A percentile compares a stretch with the other conserved stretches of the same genome.
Evolutionary conservation across 495 filamentous ascomycete genomes (phyloP).

Genomic region (Daldinia concentrica): DNA sequence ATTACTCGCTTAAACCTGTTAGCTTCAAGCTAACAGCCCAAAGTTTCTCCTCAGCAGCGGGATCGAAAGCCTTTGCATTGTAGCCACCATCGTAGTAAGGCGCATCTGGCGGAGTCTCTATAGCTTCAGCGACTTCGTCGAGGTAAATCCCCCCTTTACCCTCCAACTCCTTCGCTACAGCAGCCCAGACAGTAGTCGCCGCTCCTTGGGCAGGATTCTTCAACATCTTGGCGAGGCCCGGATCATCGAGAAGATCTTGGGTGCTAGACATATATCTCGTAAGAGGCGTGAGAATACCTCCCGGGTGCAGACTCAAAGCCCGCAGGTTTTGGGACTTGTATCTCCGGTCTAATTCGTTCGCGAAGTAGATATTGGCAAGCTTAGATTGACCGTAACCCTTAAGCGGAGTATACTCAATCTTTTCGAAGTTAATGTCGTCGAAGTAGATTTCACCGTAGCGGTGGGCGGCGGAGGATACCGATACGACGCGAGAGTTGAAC

Average conservation of each 20-base stretch:
- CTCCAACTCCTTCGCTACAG: conserved; percentile 53
- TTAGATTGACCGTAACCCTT: conserved; percentile 53
- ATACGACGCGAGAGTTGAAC: conserved; percentile 50
- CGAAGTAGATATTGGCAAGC: conserved; percentile 53
- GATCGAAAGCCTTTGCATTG: conserved; percentile 8
- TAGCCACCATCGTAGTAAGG: conserved; percentile 23
- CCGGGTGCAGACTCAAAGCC: conserved; percentile 37
- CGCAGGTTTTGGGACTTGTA: conserved; percentile 31
- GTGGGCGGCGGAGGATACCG: conserved; percentile 52
- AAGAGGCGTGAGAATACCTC: conserved; percentile 41
- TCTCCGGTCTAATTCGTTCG: conserved; percentile 41
- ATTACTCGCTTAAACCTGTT: neutral
- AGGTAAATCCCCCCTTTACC: conserved; percentile 57
- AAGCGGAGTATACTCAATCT: conserved; percentile 24
- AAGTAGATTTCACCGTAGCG: conserved; percentile 51
- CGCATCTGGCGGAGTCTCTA: neutral
- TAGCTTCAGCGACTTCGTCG: conserved; percentile 43
- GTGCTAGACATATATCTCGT: conserved; percentile 8
- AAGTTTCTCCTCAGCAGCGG: conserved; percentile 14
- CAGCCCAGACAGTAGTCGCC: conserved; percentile 60
- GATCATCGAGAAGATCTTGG: conserved; percentile 30
- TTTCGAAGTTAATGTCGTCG: conserved; percentile 49
- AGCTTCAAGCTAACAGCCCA: conserved; percentile 23
- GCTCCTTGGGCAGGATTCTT: conserved; percentile 60
- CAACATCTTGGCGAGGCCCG: conserved; percentile 34